phyloP scores from a whole-genome alignment of 352 stramenopile species.

The Phytopythium boreale region DNA sequence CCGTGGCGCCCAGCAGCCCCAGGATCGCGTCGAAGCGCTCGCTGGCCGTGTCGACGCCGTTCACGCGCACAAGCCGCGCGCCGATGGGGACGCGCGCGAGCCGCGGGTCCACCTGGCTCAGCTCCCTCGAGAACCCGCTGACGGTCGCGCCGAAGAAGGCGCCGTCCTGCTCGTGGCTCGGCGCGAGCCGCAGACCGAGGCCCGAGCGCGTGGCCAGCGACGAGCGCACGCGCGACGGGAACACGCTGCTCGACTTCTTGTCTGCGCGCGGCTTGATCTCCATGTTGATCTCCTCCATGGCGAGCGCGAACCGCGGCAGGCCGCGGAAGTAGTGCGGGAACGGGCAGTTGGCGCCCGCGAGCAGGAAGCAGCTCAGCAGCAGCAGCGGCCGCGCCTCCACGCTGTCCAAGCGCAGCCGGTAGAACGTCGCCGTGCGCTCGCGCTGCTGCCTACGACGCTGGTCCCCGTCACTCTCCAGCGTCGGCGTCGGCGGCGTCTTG shows the following conservation, averaged over 20 bases:
- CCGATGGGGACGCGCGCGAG: constrained; percentile 59
- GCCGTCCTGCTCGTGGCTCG: constrained; percentile 57
- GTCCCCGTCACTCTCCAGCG: constrained; percentile 3
- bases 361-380: constrained; percentile 65
- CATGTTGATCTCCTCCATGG: constrained; percentile 70
- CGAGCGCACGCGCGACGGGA: constrained; percentile 66
- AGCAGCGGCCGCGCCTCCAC: constrained; percentile 43
- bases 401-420: constrained; percentile 23
- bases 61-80: constrained; percentile 66
- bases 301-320: constrained; percentile 70
- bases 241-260: constrained; percentile 16
- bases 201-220: constrained; percentile 50
- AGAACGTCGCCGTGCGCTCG: constrained; percentile 3
- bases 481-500: constrained; percentile 17
- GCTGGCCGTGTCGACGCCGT: constrained; percentile 57
- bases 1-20: constrained; percentile 16
- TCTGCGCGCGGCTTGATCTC: constrained; percentile 30
- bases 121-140: constrained; percentile 60
- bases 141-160: constrained; percentile 68
- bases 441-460: not conserved
- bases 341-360: constrained; percentile 68
- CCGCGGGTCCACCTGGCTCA: constrained; percentile 50
- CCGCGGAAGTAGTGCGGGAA: constrained; percentile 67
- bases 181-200: constrained; percentile 53
- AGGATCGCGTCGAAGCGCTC: constrained; percentile 66